Conservation (phyloP, 192 early-diverging fungal species). For the Phycomyces blakesleeanus region DNA sequence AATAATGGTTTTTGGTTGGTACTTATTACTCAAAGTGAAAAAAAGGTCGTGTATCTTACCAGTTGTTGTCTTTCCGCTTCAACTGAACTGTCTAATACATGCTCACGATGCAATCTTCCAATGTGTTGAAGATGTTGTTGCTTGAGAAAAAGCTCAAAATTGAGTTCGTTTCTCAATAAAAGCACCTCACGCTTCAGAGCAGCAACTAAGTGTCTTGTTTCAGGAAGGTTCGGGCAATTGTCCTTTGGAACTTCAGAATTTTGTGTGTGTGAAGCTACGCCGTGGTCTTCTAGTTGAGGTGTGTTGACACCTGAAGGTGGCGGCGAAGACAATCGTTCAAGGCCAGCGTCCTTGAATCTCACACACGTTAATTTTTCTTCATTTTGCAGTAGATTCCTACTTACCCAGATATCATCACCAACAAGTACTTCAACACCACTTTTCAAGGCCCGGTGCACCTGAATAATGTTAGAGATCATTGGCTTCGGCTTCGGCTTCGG, state of each 20-base stretch:
- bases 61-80: constrained; percentile 51
- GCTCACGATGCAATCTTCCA: constrained; percentile 49
- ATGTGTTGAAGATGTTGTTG: constrained; percentile 63
- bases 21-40: not conserved
- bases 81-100: constrained; percentile 49
- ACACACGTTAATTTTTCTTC: not conserved
- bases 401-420: constrained; percentile 37
- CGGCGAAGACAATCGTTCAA: constrained; percentile 8
- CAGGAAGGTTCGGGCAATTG: not conserved
- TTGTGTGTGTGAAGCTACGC: not conserved
- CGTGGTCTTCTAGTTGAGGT: not conserved
- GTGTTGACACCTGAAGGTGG: not conserved
- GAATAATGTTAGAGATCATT: constrained; percentile 32
- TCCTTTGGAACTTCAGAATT: not conserved
- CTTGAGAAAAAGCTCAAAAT: constrained; percentile 58
- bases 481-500: constrained; percentile 13
- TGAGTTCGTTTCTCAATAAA: constrained; percentile 52
- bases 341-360: constrained; percentile 13
- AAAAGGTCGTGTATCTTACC: constrained; percentile 2
- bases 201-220: constrained; percentile 30
- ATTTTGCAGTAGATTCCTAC: not conserved
- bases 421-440: constrained; percentile 39
- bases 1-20: not conserved
- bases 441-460: constrained; percentile 38
- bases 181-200: constrained; percentile 50